Evolutionary conservation across 768 basidiomycete species (phyloP).

Genomic region (Collybia sp.): DNA sequence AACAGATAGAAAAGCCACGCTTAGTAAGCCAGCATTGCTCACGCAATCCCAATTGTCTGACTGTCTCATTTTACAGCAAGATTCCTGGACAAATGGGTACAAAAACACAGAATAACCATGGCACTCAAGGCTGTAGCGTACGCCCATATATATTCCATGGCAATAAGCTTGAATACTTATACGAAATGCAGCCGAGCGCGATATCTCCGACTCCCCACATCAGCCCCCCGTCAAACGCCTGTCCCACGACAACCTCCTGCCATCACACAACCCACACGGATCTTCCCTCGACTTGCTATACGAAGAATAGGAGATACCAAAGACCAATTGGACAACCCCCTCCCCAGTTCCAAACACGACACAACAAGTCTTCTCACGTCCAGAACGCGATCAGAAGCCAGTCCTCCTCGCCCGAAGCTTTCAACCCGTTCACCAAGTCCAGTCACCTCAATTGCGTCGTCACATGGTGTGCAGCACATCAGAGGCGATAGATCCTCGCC

Average conservation of each 20-base stretch:
- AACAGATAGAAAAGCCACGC: constrained; percentile 42
- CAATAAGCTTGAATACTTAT: constrained; percentile 6
- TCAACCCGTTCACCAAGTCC: constrained; percentile 22
- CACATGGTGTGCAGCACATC: constrained; percentile 1
- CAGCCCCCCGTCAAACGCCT: constrained; percentile 35
- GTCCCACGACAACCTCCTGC: background rate
- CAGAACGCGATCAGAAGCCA: constrained; percentile 31
- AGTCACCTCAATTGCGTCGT: constrained; percentile 11
- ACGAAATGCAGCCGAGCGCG: constrained; percentile 59
- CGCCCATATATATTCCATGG: constrained; percentile 25
- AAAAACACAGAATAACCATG: constrained; percentile 62
- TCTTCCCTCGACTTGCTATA: background rate
- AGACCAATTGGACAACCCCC: constrained; percentile 3
- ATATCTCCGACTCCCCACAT: constrained; percentile 69
- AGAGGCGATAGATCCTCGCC: constrained; percentile 14
- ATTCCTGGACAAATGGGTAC: constrained; percentile 62
- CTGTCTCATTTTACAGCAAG: constrained; percentile 31
- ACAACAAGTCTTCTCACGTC: constrained; percentile 16
- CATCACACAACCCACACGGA: background rate
- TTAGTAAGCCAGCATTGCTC: constrained; percentile 43
- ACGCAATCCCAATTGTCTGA: no score
- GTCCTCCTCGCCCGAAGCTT: constrained; percentile 27
- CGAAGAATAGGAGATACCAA: background rate
- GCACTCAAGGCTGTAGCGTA: constrained; percentile 82
- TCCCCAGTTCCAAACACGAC: constrained; percentile 3